Conservation (phyloP, 179 eudicot genomes). For the Pouteria campechiana region DNA sequence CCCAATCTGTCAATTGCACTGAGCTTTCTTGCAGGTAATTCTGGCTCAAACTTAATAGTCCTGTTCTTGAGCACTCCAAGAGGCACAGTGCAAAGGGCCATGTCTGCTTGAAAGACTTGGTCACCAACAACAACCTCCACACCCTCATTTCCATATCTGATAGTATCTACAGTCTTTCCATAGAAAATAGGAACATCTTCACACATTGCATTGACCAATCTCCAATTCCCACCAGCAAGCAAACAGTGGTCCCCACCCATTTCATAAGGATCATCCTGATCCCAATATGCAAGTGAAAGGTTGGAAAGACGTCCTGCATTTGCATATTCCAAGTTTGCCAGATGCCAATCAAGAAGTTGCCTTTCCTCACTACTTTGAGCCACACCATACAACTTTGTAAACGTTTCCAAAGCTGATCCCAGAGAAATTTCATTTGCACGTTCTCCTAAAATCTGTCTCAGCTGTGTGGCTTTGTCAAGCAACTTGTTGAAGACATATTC, state of each 20-base stretch:
- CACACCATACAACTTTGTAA: slow-evolving; percentile 55
- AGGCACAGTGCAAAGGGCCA: slow-evolving; percentile 84
- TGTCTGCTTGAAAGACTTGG: slow-evolving; percentile 72
- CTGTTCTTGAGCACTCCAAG: slow-evolving; percentile 79
- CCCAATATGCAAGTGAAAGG: slow-evolving; percentile 93
- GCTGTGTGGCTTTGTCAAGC: slow-evolving; percentile 69
- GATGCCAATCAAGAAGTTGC: slow-evolving; percentile 88
- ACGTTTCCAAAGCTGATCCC: slow-evolving; percentile 66
- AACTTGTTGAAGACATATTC: slow-evolving; percentile 63
- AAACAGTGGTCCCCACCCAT: slow-evolving; percentile 99
- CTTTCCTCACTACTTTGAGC: slow-evolving; percentile 63
- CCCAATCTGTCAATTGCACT: slow-evolving; percentile 80
- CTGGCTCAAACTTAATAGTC: slow-evolving; percentile 60
- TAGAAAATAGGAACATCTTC: slow-evolving; percentile 83
- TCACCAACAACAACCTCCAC: slow-evolving; percentile 75
- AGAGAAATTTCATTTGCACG: slow-evolving; percentile 56
- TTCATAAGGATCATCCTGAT: slow-evolving; percentile 97
- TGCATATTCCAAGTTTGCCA: slow-evolving; percentile 91
- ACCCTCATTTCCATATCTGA: slow-evolving; percentile 57
- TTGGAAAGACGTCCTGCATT: slow-evolving; percentile 85
- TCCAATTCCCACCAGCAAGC: slow-evolving; percentile 92
- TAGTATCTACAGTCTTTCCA: slow-evolving; percentile 49
- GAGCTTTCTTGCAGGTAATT: slow-evolving; percentile 64
- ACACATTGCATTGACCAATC: slow-evolving; percentile 63
- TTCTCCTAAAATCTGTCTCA: slow-evolving; percentile 65